Evolutionary conservation across 2,329 filamentous ascomycete genomes (phyloP).

Genomic region (Fusarium stilboides): DNA sequence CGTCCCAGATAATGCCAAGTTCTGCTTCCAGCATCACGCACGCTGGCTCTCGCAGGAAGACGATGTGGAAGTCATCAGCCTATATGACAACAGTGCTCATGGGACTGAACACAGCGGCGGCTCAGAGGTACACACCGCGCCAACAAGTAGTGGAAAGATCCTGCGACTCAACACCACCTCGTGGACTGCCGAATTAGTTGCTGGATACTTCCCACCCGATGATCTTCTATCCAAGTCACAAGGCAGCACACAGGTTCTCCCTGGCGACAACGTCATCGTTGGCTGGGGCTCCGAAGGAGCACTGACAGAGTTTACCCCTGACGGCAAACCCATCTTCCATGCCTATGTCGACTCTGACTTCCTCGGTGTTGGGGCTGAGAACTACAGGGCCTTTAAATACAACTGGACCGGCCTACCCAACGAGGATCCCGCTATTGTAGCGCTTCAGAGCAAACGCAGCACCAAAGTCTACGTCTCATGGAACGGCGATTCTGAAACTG

Average conservation of each 20-base stretch:
- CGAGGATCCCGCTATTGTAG: constrained; percentile 47
- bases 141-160: no score
- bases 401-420: constrained; percentile 66
- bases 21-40: constrained; percentile 69
- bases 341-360: constrained; percentile 60
- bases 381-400: constrained; percentile 69
- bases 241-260: constrained; percentile 66
- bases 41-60: constrained; percentile 52
- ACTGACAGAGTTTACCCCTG: constrained; percentile 62
- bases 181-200: no score
- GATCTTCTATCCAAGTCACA: constrained; percentile 65
- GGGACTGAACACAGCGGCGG: no score
- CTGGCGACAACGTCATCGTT: constrained; percentile 66
- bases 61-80: no score
- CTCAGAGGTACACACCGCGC: no score
- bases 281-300: constrained; percentile 70
- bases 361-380: constrained; percentile 59
- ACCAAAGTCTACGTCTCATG: no score
- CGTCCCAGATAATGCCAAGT: constrained; percentile 54
- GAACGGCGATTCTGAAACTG: no score
- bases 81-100: no score
- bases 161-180: constrained; percentile 50
- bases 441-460: background rate
- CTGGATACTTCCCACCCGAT: constrained; percentile 63
- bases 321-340: constrained; percentile 68